phyloP scores from a whole-genome alignment of 306 rosid genomes.

The Potentilla sterilis region DNA sequence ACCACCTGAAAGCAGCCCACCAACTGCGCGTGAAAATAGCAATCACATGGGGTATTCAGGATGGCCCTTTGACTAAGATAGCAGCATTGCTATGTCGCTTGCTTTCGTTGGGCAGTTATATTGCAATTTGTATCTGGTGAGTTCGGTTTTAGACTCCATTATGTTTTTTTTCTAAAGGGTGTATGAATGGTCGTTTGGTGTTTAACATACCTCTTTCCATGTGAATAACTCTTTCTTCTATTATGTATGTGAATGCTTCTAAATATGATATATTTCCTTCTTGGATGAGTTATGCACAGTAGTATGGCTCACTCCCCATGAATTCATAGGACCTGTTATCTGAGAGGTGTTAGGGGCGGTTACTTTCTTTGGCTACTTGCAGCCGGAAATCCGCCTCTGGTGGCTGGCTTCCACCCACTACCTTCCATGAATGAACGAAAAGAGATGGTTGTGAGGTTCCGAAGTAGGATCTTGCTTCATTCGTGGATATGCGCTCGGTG shows the following conservation, averaged over 20 bases:
- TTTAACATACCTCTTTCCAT: slow-evolving; percentile 18
- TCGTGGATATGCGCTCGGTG: too few species aligned
- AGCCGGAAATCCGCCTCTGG: neutral
- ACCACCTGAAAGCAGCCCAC: slow-evolving; percentile 47
- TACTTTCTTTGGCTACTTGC: too few species aligned
- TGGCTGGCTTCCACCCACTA: neutral
- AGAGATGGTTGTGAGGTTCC: too few species aligned
- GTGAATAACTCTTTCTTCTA: slow-evolving; percentile 14
- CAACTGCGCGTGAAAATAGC: slow-evolving; percentile 37
- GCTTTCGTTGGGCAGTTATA: slow-evolving; percentile 12
- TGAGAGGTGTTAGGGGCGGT: too few species aligned
- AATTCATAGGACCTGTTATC: neutral
- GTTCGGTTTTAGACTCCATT: slow-evolving; percentile 7
- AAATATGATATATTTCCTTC: neutral
- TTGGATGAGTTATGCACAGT: neutral
- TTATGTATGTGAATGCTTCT: neutral
- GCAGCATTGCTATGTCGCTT: neutral
- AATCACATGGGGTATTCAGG: slow-evolving; percentile 46
- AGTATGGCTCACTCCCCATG: neutral
- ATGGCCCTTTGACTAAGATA: slow-evolving; percentile 54
- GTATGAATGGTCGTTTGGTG: slow-evolving; percentile 11
- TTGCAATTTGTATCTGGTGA: slow-evolving; percentile 26
- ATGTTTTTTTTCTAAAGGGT: slow-evolving; percentile 8
- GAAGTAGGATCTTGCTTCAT: too few species aligned
- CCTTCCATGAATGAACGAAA: too few species aligned